Conservation (phyloP, 345 rosid species). For the Populus alba region DNA sequence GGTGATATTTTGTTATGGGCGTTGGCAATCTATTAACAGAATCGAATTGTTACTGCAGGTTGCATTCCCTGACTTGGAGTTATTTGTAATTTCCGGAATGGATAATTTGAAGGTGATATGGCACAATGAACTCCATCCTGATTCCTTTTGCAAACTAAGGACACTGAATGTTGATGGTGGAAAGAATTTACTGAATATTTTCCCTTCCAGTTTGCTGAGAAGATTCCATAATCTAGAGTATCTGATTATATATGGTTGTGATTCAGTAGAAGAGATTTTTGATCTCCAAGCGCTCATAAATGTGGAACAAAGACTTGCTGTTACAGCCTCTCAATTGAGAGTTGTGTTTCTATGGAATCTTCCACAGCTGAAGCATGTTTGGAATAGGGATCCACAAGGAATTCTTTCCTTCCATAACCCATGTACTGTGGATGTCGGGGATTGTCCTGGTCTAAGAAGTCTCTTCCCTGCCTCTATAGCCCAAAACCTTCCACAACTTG, state of each 20-base stretch:
- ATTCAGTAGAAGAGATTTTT: constrained; percentile 12
- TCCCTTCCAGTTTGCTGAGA: constrained; percentile 11
- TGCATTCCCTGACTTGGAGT: constrained; percentile 21
- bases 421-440: no score
- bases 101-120: constrained; percentile 21
- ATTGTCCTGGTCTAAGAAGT: neutral
- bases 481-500: constrained; percentile 6
- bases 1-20: no score
- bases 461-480: constrained; percentile 20
- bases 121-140: constrained; percentile 4
- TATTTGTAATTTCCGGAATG: constrained; percentile 2
- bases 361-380: constrained; percentile 7
- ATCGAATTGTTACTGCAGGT: constrained; percentile 8
- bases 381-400: constrained; percentile 8
- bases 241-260: neutral
- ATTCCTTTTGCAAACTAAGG: constrained; percentile 17
- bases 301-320: neutral
- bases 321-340: neutral
- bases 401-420: neutral
- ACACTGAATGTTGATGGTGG: neutral
- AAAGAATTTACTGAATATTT: neutral
- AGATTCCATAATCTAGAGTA: neutral
- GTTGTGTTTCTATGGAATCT: neutral
- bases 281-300: constrained; percentile 1
- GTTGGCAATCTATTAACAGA: neutral